A percentile compares a stretch with the other conserved stretches of the same genome.
phyloP scores from a whole-genome alignment of 345 rosid genomes.

The Arabidopsis suecica region DNA sequence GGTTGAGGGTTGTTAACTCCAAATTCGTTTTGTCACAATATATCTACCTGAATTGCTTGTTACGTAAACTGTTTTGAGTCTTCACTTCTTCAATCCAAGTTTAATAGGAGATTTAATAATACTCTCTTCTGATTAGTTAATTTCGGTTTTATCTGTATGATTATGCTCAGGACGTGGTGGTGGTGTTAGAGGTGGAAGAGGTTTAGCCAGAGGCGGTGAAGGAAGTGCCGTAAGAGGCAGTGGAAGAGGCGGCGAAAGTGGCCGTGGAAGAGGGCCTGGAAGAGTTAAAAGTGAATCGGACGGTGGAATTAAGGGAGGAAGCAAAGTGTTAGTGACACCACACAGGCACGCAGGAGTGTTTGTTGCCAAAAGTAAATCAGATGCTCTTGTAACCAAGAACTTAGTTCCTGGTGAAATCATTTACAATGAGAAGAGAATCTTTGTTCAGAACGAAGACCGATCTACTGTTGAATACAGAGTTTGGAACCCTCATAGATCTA shows the following conservation, averaged over 20 bases:
- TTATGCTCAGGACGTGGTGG: conserved; percentile 27
- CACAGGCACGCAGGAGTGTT: conserved; percentile 10
- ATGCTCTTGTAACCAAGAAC: conserved; percentile 78
- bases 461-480: conserved; percentile 72
- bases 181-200: conserved; percentile 40
- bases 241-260: not conserved
- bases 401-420: conserved; percentile 79
- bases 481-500: conserved; percentile 95
- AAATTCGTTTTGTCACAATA: not conserved
- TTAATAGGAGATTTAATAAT: not conserved
- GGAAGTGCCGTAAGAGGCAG: not conserved
- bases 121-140: not conserved
- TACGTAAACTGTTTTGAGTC: conserved; percentile 1
- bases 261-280: not conserved
- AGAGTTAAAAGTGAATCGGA: not conserved
- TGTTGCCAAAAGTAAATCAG: conserved; percentile 72
- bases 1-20: not conserved
- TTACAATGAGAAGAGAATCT: conserved; percentile 67
- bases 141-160: not conserved
- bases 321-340: not conserved
- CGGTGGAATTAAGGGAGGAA: conserved; percentile 9
- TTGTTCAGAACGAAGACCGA: conserved; percentile 51
- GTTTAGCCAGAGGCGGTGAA: not conserved
- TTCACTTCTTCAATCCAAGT: not conserved
- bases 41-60: not conserved